phyloP scores from a whole-genome alignment of 495 filamentous ascomycete genomes.

The Neurospora pannonica region DNA sequence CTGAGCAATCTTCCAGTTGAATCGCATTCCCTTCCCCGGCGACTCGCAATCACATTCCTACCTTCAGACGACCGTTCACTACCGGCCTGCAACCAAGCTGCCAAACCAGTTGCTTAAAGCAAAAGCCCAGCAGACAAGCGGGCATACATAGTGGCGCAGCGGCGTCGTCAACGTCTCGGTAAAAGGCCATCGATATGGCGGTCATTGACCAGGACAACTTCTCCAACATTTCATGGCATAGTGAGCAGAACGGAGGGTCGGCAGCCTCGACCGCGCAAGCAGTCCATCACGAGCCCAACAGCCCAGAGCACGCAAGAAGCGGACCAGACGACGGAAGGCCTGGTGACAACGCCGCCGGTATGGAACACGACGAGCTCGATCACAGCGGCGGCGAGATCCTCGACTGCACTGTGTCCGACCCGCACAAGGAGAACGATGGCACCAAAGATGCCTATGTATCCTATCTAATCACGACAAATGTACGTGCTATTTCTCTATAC shows the following conservation, averaged over 20 bases:
- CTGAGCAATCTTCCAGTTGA: neutral
- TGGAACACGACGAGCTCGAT: slow-evolving; percentile 41
- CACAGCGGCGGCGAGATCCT: slow-evolving; percentile 70
- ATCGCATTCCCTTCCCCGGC: neutral
- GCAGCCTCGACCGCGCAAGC: slow-evolving; percentile 1
- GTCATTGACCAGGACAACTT: slow-evolving; percentile 42
- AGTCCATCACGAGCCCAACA: slow-evolving; percentile 8
- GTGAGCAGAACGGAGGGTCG: slow-evolving; percentile 21
- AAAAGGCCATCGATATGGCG: slow-evolving; percentile 22
- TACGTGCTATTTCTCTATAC: slow-evolving; percentile 31
- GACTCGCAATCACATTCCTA: neutral
- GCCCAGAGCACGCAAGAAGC: slow-evolving; percentile 12
- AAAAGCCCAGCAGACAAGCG: neutral
- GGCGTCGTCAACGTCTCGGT: neutral
- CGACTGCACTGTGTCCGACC: slow-evolving; percentile 71
- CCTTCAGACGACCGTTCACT: neutral
- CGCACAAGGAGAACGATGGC: slow-evolving; percentile 91
- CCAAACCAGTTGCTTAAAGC: neutral
- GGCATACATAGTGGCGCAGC: neutral
- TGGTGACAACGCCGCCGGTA: slow-evolving; percentile 8
- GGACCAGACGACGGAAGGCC: slow-evolving; percentile 14
- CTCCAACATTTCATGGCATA: slow-evolving; percentile 42
- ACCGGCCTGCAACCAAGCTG: neutral
- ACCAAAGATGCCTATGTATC: slow-evolving; percentile 96
- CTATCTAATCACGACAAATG: slow-evolving; percentile 84